Evolutionary conservation across 2,329 filamentous ascomycete species (phyloP).

Genomic region (Amylocarpus encephaloides): DNA sequence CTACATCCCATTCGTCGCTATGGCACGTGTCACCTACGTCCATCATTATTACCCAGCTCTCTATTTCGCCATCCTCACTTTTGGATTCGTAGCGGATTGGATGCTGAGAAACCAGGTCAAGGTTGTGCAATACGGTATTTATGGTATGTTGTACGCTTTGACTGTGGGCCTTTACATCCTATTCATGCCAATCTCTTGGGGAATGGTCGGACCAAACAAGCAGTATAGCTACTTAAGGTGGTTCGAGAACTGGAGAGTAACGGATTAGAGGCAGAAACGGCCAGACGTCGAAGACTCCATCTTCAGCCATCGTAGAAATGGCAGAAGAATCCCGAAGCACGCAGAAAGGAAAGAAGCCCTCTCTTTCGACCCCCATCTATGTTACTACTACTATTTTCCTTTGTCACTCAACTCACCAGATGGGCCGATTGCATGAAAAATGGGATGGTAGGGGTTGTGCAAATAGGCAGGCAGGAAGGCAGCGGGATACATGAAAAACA

Average conservation of each 20-base stretch:
- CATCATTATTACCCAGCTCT: constrained; percentile 98
- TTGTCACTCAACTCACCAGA: too few relatives aligned
- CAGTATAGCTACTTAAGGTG: constrained; percentile 92
- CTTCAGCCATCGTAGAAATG: too few relatives aligned
- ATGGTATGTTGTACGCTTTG: constrained; percentile 63
- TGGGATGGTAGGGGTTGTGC: too few relatives aligned
- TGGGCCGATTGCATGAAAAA: too few relatives aligned
- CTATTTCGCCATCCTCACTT: constrained; percentile 88
- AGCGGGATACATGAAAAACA: too few relatives aligned
- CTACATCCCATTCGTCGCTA: constrained; percentile 91
- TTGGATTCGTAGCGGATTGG: constrained; percentile 88
- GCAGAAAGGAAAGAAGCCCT: too few relatives aligned
- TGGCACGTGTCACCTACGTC: constrained; percentile 98
- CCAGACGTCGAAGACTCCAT: not conserved
- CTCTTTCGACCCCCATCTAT: too few relatives aligned
- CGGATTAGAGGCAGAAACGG: constrained; percentile 23
- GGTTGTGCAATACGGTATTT: constrained; percentile 60
- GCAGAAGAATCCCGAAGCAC: too few relatives aligned
- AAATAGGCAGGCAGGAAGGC: too few relatives aligned
- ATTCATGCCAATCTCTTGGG: constrained; percentile 93
- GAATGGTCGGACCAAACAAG: constrained; percentile 79
- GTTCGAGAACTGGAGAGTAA: constrained; percentile 69
- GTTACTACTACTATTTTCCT: too few relatives aligned
- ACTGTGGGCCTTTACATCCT: constrained; percentile 79
- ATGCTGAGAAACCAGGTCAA: constrained; percentile 61